Percentiles rank a stretch among this genome's conserved stretches.
Conservation (phyloP, 2,329 filamentous ascomycete genomes). For the Fusarium sulawesiense region DNA sequence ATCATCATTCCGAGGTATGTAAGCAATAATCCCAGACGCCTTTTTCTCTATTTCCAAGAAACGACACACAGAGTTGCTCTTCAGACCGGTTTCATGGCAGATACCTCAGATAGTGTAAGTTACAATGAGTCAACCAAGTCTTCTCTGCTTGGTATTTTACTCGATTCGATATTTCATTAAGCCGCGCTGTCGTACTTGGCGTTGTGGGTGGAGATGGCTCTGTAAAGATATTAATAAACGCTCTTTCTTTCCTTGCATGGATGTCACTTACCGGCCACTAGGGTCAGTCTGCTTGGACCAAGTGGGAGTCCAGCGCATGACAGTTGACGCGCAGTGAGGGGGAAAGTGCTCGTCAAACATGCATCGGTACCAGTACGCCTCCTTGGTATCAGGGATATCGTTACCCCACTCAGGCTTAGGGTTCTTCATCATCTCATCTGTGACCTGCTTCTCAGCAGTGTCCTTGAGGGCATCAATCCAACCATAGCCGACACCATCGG, state of each 20-base stretch:
- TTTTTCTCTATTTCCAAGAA: constrained; percentile 41
- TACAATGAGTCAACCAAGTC: constrained; percentile 36
- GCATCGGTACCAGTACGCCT: constrained; percentile 97
- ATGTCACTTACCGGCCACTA: constrained; percentile 77
- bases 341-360: constrained; percentile 99
- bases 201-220: constrained; percentile 80
- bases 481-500: constrained; percentile 96
- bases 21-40: constrained; percentile 42
- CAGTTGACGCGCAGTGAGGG: constrained; percentile 87
- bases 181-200: constrained; percentile 73
- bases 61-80: constrained; percentile 66
- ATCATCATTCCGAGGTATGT: constrained; percentile 35
- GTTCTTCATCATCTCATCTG: constrained; percentile 98
- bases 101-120: constrained; percentile 39
- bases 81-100: constrained; percentile 30
- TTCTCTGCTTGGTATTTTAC: constrained; percentile 21
- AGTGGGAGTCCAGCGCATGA: constrained; percentile 95
- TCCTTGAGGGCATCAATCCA: constrained; percentile 99
- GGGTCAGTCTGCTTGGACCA: constrained; percentile 98
- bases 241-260: not conserved
- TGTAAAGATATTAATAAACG: constrained; percentile 50
- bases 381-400: constrained; percentile 95
- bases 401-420: constrained; percentile 95
- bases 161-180: constrained; percentile 45
- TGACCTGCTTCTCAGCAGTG: constrained; percentile 87